Evolutionary conservation across 208 protist genomes (phyloP).

Genomic region (Acanthamoeba pearcei): DNA sequence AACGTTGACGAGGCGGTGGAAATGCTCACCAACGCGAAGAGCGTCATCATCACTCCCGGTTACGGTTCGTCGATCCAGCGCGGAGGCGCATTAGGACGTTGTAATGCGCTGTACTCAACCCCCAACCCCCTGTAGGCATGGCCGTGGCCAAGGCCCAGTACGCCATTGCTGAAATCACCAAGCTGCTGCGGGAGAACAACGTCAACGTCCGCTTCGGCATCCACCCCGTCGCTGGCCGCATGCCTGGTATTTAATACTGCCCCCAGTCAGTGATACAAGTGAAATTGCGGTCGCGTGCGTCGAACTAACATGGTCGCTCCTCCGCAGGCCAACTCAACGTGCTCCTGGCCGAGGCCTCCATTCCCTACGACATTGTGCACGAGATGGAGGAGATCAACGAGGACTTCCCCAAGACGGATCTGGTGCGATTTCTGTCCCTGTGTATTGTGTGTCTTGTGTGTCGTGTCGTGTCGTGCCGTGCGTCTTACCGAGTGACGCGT

Average conservation of each 20-base stretch:
- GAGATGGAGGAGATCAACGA: conserved; percentile 95
- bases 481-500: neutral
- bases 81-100: neutral
- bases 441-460: neutral
- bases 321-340: conserved; percentile 94
- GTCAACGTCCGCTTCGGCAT: conserved; percentile 91
- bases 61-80: conserved; percentile 85
- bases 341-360: conserved; percentile 92
- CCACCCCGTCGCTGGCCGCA: conserved; percentile 93
- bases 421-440: conserved; percentile 59
- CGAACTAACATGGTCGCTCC: conserved; percentile 55
- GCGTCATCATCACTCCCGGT: conserved; percentile 94
- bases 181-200: conserved; percentile 76
- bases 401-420: conserved; percentile 89
- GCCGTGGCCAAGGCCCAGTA: conserved; percentile 94
- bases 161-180: conserved; percentile 90
- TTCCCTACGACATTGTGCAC: conserved; percentile 95
- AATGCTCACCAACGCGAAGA: conserved; percentile 84
- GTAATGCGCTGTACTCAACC: neutral
- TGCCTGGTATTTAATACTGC: conserved; percentile 75
- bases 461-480: no score
- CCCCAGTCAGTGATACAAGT: neutral
- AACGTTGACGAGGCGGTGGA: conserved; percentile 50
- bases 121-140: conserved; percentile 79
- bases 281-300: neutral